A percentile compares a stretch with the other conserved stretches of the same genome.
phyloP scores from a whole-genome alignment of 495 filamentous ascomycete species.

The Rusavskia elegans region DNA sequence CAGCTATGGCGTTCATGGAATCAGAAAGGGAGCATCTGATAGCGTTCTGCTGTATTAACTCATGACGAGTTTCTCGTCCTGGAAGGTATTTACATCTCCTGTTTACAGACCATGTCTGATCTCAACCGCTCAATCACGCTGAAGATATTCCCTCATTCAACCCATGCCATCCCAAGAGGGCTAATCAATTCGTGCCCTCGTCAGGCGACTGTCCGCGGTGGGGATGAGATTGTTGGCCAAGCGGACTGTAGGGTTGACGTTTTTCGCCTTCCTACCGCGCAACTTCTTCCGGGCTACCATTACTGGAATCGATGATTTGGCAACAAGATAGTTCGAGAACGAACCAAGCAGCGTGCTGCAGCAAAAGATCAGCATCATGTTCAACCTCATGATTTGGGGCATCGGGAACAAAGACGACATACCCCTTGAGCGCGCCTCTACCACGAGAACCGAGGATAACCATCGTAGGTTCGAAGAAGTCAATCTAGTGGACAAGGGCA shows the following conservation, averaged over 20 bases:
- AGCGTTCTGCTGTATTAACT: too few species aligned
- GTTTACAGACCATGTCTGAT: too few species aligned
- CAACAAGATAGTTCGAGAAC: slow-evolving; percentile 92
- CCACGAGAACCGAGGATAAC: slow-evolving; percentile 85
- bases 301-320: slow-evolving; percentile 88
- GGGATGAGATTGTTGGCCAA: slow-evolving; percentile 58
- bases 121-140: too few species aligned
- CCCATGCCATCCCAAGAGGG: too few species aligned
- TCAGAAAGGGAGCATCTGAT: too few species aligned
- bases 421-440: slow-evolving; percentile 85
- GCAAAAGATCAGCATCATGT: background rate
- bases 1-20: background rate
- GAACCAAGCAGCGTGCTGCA: slow-evolving; percentile 76
- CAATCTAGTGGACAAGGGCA: slow-evolving; percentile 44
- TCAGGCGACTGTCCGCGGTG: slow-evolving; percentile 31
- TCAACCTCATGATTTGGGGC: too few species aligned
- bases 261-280: slow-evolving; percentile 52
- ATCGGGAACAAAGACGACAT: slow-evolving; percentile 18
- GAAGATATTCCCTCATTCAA: too few species aligned
- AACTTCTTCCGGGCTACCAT: slow-evolving; percentile 80
- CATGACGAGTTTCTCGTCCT: too few species aligned
- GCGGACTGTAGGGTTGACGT: slow-evolving; percentile 39
- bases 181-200: slow-evolving; percentile 51
- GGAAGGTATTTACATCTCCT: too few species aligned
- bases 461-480: slow-evolving; percentile 78